These are phyloP conservation scores for Colletotrichum siamense DNA, from an alignment of 2,329 filamentous ascomycete genomes.

Conservation along the genomic window DNA sequence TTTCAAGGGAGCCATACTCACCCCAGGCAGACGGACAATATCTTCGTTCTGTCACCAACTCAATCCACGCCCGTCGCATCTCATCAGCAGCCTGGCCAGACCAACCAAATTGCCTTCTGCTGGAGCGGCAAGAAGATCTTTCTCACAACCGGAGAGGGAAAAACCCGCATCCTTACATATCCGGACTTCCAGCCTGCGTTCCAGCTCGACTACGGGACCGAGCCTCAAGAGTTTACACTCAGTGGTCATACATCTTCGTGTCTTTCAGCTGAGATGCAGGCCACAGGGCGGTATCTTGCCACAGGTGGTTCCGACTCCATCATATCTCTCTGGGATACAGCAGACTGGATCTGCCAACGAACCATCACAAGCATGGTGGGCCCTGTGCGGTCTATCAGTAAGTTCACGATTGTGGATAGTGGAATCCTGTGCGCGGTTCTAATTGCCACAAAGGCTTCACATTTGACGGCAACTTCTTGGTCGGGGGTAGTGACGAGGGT, in stretches of 20 bases:
- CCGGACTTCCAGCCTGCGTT: conserved; percentile 65
- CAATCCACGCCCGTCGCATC: conserved; percentile 60
- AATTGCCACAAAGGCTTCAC: conserved; percentile 63
- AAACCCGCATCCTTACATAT: conserved; percentile 72
- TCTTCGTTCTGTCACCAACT: conserved; percentile 68
- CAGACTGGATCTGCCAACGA: conserved; percentile 76
- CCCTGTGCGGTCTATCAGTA: conserved; percentile 72
- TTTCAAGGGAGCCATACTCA: not conserved
- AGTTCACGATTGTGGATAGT: conserved; percentile 27
- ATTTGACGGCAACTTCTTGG: conserved; percentile 78
- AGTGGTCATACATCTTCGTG: conserved; percentile 78
- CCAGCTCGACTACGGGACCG: conserved; percentile 50
- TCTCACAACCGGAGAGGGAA: conserved; percentile 74
- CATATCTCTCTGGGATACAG: conserved; percentile 79
- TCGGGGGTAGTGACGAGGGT: conserved; percentile 77
- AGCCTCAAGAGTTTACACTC: conserved; percentile 62
- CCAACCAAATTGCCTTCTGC: conserved; percentile 77
- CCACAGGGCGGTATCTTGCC: conserved; percentile 73
- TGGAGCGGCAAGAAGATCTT: conserved; percentile 76
- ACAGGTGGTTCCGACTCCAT: conserved; percentile 79
- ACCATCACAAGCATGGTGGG: conserved; percentile 74
- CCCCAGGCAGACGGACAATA: conserved; percentile 58
- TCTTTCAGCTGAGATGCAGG: conserved; percentile 71
- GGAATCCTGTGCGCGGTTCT: not conserved
- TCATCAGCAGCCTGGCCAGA: conserved; percentile 67